Evolutionary conservation across 768 basidiomycete species (phyloP), one percentile per base, ranked within the genome.

Genomic region (Rhizopogon sp.): DNA sequence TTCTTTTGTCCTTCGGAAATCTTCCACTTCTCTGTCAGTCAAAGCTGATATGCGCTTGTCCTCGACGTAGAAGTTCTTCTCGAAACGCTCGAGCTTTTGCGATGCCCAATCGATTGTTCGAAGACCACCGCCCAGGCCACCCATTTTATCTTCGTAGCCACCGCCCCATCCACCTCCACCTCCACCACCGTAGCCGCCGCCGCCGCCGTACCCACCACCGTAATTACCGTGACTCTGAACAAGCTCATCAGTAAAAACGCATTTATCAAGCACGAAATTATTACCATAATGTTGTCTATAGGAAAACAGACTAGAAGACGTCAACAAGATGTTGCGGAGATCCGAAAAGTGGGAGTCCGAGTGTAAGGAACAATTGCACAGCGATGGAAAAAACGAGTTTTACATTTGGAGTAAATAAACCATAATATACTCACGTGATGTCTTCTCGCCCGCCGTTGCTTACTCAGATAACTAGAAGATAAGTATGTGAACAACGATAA

Each of bases 31-130:
- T 47, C 84, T 78, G 14, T 98, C 93, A 52, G 78, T 83, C 58
- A 87, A 87, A 33, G 79, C 74, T 17, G 84, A 72, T 43, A 98
- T 90, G 29, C 85, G 82, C 66, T 89, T 87, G 71, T 98, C 92
- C 70, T 99, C 94, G 44, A 86, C 77, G 63, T 96, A 96, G 62
- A 96, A 99, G 77, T 98, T 98, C 77, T 98, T 99, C 74, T 98
- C 96, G 61, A 99, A 98, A 62, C 81, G 86, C 64, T 85, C 80
- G 54, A 97, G 74, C 57, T 84, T 84, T 44, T 83, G 77, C 41
- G 71, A 71, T 52, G 76, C 69, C 97, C 97, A 99, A 73, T 98
- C 92, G 54, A 97, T 85, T 50, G 78, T 78, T 58, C 85, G 84
- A 52, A 98, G 79, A 44, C 89, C 82, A 40, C 87, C 84, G 37